Evolutionary conservation across 179 eudicot genomes (phyloP).

Genomic region (Beta lomatogona): DNA sequence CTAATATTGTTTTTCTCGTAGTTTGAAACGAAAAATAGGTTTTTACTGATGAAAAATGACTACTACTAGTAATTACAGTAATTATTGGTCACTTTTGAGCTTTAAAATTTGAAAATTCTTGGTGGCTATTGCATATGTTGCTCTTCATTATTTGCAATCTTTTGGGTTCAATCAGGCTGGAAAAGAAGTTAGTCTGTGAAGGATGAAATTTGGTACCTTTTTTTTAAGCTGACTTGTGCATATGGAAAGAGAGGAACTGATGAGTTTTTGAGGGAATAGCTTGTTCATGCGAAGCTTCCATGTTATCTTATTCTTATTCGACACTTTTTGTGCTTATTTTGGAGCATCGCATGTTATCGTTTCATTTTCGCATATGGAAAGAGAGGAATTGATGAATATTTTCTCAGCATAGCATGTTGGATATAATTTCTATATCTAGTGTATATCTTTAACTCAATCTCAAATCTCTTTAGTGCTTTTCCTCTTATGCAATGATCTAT

Average conservation of each 20-base stretch:
- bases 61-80: too few species aligned
- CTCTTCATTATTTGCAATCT: neutral
- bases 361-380: too few species aligned
- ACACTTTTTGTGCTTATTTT: neutral
- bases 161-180: neutral
- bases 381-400: too few species aligned
- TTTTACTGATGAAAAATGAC: neutral
- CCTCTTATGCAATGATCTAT: neutral
- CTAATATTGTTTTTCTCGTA: neutral
- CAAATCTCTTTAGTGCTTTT: neutral
- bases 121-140: neutral
- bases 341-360: neutral
- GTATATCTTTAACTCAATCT: too few species aligned
- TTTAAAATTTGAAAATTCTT: too few species aligned
- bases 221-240: too few species aligned
- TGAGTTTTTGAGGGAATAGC: neutral
- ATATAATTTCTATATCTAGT: too few species aligned
- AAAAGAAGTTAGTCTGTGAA: neutral
- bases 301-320: neutral
- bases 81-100: too few species aligned
- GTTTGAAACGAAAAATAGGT: neutral
- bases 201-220: too few species aligned
- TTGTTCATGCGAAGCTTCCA: neutral
- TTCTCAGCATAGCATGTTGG: too few species aligned
- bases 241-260: neutral